Percentiles rank a stretch among this genome's conserved stretches.
These are phyloP conservation scores for Termitomyces sp. DNA, from an alignment of 768 basidiomycete genomes.

Conservation along the genomic window DNA sequence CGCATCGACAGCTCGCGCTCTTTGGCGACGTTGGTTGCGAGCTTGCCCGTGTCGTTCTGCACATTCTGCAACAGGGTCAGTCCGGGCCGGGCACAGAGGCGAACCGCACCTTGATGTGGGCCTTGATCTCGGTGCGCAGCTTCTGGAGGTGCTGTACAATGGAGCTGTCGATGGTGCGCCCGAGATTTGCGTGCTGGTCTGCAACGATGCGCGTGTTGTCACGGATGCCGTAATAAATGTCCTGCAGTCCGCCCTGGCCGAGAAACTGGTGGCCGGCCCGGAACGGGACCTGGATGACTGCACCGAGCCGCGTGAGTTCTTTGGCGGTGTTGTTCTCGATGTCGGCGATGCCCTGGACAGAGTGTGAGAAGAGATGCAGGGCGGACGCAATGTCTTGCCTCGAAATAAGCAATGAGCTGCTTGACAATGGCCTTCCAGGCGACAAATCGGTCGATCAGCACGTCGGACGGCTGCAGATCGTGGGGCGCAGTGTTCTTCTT, in stretches of 20 bases:
- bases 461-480: conserved; percentile 88
- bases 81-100: not conserved
- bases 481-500: conserved; percentile 90
- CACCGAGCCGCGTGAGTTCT: conserved; percentile 90
- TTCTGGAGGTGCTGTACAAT: conserved; percentile 98
- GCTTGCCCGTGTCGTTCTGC: conserved; percentile 92
- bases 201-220: conserved; percentile 92
- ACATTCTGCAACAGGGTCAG: conserved; percentile 51
- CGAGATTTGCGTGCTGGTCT: conserved; percentile 94
- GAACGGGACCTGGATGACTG: conserved; percentile 97
- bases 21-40: conserved; percentile 86
- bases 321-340: conserved; percentile 93
- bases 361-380: not conserved
- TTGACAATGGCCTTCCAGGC: conserved; percentile 97
- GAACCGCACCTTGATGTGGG: conserved; percentile 80
- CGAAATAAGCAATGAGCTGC: conserved; percentile 91
- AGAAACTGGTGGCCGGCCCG: conserved; percentile 94
- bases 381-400: conserved; percentile 26
- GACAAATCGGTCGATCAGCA: conserved; percentile 92
- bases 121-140: conserved; percentile 92
- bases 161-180: conserved; percentile 92
- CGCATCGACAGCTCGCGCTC: conserved; percentile 87
- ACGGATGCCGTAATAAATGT: conserved; percentile 87
- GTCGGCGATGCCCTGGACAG: conserved; percentile 52
- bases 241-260: conserved; percentile 97